A percentile compares a stretch with the other conserved stretches of the same genome.
Conservation (phyloP, 306 rosid species). For the Trichosanthes truncata region DNA sequence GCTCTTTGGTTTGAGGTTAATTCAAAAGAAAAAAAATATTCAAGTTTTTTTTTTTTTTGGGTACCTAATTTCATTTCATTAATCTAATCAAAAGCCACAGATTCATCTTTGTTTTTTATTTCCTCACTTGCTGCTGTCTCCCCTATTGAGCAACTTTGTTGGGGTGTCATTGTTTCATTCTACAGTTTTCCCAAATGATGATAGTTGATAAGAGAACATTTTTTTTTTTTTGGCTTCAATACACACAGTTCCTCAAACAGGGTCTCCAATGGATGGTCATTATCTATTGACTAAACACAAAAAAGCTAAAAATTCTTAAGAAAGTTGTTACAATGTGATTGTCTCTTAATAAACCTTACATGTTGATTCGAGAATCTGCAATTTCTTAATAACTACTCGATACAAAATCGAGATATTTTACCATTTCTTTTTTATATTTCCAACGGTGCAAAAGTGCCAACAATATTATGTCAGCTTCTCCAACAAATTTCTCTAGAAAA, state of each 20-base stretch:
- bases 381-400: too few species aligned
- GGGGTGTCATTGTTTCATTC: constrained; percentile 9
- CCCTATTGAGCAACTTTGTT: background rate
- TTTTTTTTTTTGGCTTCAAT: background rate
- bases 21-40: background rate
- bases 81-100: constrained; percentile 3
- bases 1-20: background rate
- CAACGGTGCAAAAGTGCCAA: too few species aligned
- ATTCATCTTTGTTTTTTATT: background rate
- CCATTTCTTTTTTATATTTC: too few species aligned
- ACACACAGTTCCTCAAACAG: background rate
- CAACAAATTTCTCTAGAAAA: too few species aligned
- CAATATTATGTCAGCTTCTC: too few species aligned
- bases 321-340: too few species aligned
- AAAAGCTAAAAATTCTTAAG: background rate
- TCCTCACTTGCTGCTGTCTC: constrained; percentile 11
- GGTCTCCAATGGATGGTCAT: background rate
- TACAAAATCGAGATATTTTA: too few species aligned
- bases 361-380: too few species aligned
- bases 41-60: background rate
- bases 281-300: background rate
- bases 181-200: background rate
- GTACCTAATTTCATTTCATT: background rate
- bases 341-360: too few species aligned
- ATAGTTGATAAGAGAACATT: background rate